A percentile compares a stretch with the other conserved stretches of the same genome.
These are phyloP conservation scores for Debaryomyces sp. DNA, from an alignment of 1,139 yeast genomes.

Conservation along the genomic window DNA sequence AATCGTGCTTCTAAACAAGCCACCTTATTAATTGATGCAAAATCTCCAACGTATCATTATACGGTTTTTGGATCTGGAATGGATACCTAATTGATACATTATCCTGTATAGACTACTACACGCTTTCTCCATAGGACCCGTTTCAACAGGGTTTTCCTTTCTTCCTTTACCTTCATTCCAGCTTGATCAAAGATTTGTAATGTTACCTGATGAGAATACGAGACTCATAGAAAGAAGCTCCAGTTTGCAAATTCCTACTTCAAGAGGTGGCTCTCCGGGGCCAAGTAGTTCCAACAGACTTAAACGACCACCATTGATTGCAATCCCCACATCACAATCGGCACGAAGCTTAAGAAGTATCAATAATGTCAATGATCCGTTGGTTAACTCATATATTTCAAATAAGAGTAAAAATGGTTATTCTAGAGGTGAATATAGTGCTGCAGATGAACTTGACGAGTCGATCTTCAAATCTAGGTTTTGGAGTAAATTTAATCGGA, in stretches of 20 bases:
- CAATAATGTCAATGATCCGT: constrained; percentile 21
- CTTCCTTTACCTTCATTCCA: background rate
- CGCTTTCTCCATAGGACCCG: background rate
- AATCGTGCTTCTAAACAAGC: too few species aligned
- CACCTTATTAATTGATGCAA: too few species aligned
- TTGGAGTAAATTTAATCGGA: constrained; percentile 10
- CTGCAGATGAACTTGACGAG: constrained; percentile 12
- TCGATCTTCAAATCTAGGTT: constrained; percentile 12
- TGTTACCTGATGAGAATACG: constrained; percentile 13
- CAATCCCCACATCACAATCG: constrained; percentile 30
- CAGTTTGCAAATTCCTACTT: background rate
- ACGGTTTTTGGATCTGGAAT: background rate
- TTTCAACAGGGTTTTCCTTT: background rate
- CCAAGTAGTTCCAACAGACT: constrained; percentile 4
- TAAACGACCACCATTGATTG: constrained; percentile 27
- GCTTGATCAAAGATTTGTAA: background rate
- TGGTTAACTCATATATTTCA: constrained; percentile 17
- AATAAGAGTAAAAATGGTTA: constrained; percentile 3
- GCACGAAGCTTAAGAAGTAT: constrained; percentile 21
- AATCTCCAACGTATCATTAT: background rate
- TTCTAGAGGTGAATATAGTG: background rate
- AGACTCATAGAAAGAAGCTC: constrained; percentile 10
- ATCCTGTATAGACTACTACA: background rate
- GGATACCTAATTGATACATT: background rate
- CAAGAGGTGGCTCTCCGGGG: background rate